Evolutionary conservation across 805 yeast species (phyloP).

Genomic region (Zygosaccharomyces rouxii): DNA sequence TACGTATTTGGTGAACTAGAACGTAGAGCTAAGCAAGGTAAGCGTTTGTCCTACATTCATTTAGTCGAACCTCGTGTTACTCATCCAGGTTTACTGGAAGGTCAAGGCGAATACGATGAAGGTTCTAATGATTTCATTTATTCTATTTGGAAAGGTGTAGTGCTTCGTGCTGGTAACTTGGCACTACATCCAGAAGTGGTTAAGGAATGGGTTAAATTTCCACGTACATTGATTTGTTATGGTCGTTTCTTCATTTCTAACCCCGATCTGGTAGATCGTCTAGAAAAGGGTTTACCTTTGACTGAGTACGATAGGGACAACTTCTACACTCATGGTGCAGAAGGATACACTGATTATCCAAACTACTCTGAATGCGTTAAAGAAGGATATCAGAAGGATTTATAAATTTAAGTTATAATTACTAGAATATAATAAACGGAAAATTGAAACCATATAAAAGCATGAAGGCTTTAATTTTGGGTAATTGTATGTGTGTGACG

Average conservation of each 20-base stretch:
- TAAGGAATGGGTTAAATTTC: constrained; percentile 33
- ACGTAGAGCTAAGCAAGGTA: constrained; percentile 34
- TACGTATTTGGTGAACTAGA: constrained; percentile 41
- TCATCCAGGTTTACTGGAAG: constrained; percentile 24
- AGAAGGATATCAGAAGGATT: constrained; percentile 11
- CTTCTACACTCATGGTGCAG: constrained; percentile 40
- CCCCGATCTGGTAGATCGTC: constrained; percentile 50
- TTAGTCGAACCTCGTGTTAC: constrained; percentile 44
- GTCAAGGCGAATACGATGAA: constrained; percentile 29
- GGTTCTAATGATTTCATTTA: constrained; percentile 38
- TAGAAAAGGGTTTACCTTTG: constrained; percentile 40
- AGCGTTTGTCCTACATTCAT: constrained; percentile 40
- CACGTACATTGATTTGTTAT: constrained; percentile 41
- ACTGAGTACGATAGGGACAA: constrained; percentile 44
- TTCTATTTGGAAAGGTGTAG: constrained; percentile 43
- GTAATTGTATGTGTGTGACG: too few species aligned
- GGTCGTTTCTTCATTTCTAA: constrained; percentile 52
- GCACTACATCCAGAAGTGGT: constrained; percentile 27
- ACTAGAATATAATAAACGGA: too few species aligned
- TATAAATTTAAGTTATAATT: not conserved
- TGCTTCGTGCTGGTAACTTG: constrained; percentile 41
- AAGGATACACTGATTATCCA: constrained; percentile 46
- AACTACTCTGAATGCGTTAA: constrained; percentile 29
- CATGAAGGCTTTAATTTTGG: too few species aligned
- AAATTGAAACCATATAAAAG: too few species aligned